Conservation (phyloP, 1,284 basidiomycete genomes). For the Coniophora puteana region DNA sequence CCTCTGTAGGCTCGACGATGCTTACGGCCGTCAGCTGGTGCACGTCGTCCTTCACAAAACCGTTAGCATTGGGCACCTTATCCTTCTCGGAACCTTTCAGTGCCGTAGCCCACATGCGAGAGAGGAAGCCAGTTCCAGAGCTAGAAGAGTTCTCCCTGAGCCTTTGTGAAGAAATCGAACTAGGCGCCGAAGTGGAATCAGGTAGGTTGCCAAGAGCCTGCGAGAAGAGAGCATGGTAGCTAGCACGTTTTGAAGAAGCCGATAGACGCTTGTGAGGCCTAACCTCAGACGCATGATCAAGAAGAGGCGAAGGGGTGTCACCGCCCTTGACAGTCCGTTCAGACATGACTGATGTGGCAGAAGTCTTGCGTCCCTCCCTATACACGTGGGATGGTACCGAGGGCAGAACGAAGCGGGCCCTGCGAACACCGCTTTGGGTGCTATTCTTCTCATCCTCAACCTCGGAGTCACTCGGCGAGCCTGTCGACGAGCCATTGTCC, state of each 20-base stretch:
- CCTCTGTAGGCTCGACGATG: slow-evolving; percentile 30
- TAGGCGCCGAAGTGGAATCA: too few species aligned
- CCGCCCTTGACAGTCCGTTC: slow-evolving; percentile 33
- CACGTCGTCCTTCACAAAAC: slow-evolving; percentile 1
- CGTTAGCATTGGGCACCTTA: too few species aligned
- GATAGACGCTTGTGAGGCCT: too few species aligned
- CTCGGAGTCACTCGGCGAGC: slow-evolving; percentile 48
- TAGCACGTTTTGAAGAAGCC: too few species aligned
- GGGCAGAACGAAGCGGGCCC: slow-evolving; percentile 36
- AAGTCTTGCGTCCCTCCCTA: slow-evolving; percentile 47
- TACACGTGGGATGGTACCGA: slow-evolving; percentile 42
- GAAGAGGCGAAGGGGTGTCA: slow-evolving; percentile 14
- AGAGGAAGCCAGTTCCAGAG: slow-evolving; percentile 50
- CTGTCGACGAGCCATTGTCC: slow-evolving; percentile 59
- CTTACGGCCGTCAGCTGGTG: slow-evolving; percentile 20
- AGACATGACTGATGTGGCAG: slow-evolving; percentile 47
- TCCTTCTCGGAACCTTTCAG: slow-evolving; percentile 42
- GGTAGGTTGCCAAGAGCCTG: too few species aligned
- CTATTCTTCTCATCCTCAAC: slow-evolving; percentile 38
- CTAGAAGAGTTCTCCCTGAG: slow-evolving; percentile 27
- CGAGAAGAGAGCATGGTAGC: not conserved
- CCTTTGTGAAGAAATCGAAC: not conserved
- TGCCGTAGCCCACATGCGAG: slow-evolving; percentile 62
- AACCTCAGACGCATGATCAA: not conserved
- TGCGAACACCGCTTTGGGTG: slow-evolving; percentile 17